Evolutionary conservation across 768 basidiomycete species (phyloP), one percentile per base, ranked within the genome.

Genomic region (Trametes maxima): DNA sequence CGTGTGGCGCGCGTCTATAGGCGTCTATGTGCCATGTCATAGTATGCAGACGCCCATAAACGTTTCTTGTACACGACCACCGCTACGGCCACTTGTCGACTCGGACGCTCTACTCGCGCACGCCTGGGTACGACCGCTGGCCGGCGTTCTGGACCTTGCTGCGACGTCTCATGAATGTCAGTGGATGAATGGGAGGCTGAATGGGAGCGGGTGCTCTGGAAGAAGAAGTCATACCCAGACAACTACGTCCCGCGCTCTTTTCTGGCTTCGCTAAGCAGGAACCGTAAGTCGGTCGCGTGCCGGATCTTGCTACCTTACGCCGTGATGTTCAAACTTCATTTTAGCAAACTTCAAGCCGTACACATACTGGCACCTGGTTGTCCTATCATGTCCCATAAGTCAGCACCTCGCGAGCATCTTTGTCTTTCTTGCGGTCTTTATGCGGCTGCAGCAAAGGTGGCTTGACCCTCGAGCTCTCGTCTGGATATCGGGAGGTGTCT

Each of bases 121-220:
- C 51, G 55, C 50, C 51, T 49, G 35, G 28, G 59, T 55, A 65
- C 64, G 53, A 48, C 57, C 53, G 61, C 65, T 57, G 61, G 61
- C 13, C 64, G 61, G 59, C 59, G 59, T 54, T 52, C 45, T 57
- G 50, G 44, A 50, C 51, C 17, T 36, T 58, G 24, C 24, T 50
- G 46, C 46, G 53, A 49, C 61, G 17, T 59, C 62, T 50, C 40
- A 68, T 72, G 68, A 60, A 72, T 73, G 75, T 71, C 69, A 40
- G 36, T 52, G 43, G 65, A 55, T 44, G 60, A 54, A 65, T 90
- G 87, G 87, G 82, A 83, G 72, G 67, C 55, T 42, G 65, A 68
- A 68, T 93, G 90, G 90, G 84, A 85, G 72, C 87, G 85, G 68
- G 81, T 88, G 40, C 82, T 94, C n/a, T 94, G 91, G 92, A 88